phyloP scores from a whole-genome alignment of 2,329 filamentous ascomycete species.

The Eutypella sp. region DNA sequence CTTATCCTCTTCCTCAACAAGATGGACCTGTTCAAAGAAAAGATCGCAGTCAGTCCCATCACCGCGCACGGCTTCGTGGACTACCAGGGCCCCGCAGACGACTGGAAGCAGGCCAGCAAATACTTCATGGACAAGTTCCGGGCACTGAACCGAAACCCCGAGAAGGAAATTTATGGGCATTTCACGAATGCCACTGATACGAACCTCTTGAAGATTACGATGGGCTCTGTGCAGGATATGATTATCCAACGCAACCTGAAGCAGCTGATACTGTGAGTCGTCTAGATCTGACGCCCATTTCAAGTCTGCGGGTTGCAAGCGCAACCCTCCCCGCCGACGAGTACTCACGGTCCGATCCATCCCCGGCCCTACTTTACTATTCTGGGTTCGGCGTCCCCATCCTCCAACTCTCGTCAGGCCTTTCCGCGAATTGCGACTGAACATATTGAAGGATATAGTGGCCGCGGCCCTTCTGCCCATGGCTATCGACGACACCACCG shows the following conservation, averaged over 20 bases:
- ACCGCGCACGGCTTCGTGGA: constrained; percentile 72
- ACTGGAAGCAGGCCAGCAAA: constrained; percentile 70
- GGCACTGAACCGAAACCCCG: constrained; percentile 64
- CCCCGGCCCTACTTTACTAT: not conserved
- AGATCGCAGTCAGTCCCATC: constrained; percentile 66
- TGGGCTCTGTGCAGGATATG: constrained; percentile 83
- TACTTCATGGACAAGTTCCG: constrained; percentile 81
- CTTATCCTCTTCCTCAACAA: constrained; percentile 85
- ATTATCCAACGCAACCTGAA: constrained; percentile 81
- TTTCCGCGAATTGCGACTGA: not conserved
- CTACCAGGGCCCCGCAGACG: constrained; percentile 65
- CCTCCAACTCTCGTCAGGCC: not conserved
- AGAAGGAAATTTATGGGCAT: constrained; percentile 60
- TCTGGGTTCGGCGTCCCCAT: not conserved
- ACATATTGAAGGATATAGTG: not conserved
- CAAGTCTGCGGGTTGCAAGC: constrained; percentile 1
- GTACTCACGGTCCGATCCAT: constrained; percentile 1
- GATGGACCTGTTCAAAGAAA: constrained; percentile 79
- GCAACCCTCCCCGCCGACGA: constrained; percentile 12
- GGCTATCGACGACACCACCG: not conserved
- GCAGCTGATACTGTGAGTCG: constrained; percentile 64
- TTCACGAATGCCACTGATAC: constrained; percentile 61
- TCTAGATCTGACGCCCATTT: constrained; percentile 17
- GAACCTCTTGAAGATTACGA: constrained; percentile 78
- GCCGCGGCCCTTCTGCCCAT: not conserved